phyloP scores from a whole-genome alignment of 306 rosid genomes.

The peach (Prunus persica) region DNA sequence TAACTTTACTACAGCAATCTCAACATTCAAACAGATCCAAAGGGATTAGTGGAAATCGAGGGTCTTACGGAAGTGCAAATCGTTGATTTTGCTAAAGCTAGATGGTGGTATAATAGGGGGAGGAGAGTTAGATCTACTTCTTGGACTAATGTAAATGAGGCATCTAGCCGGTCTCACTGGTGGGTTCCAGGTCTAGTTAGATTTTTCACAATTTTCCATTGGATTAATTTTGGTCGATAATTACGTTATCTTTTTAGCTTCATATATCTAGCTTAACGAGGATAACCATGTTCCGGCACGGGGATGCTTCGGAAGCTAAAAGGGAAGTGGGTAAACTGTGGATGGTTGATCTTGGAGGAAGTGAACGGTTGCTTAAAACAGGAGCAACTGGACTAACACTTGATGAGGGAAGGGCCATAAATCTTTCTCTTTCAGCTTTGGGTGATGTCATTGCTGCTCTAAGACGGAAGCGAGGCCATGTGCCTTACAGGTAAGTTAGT shows the following conservation, averaged over 20 bases:
- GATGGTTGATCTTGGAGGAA: conserved; percentile 99
- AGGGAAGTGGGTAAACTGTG: conserved; percentile 74
- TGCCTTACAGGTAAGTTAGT: conserved; percentile 82
- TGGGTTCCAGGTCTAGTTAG: conserved; percentile 53
- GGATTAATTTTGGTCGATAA: conserved; percentile 71
- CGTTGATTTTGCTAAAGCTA: conserved; percentile 65
- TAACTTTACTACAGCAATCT: conserved; percentile 60
- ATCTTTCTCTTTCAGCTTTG: conserved; percentile 94
- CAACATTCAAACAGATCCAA: conserved; percentile 90
- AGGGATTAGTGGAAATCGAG: conserved; percentile 80
- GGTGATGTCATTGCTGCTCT: conserved; percentile 94
- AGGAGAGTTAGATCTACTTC: conserved; percentile 81
- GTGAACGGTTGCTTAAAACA: conserved; percentile 84
- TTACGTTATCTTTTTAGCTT: conserved; percentile 92
- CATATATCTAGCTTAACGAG: conserved; percentile 96
- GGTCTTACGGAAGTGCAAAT: conserved; percentile 86
- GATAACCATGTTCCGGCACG: conserved; percentile 69
- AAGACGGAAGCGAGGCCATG: conserved; percentile 80
- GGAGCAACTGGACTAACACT: conserved; percentile 90
- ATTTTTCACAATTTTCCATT: conserved; percentile 32
- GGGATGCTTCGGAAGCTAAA: conserved; percentile 52
- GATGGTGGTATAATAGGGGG: conserved; percentile 86
- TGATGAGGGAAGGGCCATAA: conserved; percentile 94
- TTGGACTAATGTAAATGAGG: conserved; percentile 89
- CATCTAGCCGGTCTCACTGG: conserved; percentile 99